Base-by-base conservation (phyloP, 805 yeast genomes). In the Metschnikowia sp. region DNA sequence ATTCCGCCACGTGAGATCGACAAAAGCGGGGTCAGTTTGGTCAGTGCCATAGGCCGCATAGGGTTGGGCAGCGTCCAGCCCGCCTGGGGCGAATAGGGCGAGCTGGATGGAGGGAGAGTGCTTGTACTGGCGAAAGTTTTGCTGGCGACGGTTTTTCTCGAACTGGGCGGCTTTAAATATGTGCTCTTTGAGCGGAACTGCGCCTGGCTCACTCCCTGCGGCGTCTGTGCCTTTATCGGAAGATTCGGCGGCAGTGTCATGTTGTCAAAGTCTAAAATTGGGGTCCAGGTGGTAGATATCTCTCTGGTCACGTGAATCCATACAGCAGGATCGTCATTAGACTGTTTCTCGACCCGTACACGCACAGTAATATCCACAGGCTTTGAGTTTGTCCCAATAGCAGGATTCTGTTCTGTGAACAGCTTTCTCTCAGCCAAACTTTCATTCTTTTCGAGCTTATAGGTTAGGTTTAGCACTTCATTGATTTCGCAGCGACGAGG, bases 201-300 rank as follows among this genome's bases (percentile, higher is more conserved):
- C 13, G 45, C 39, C 36, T 39, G 44, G 34, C 40, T 30, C 10
- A 35, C 15, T 12, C 37, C 48, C 29, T 36, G 41, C 8, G 42
- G 42, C 11, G 49, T 32, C 12, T 10, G 36, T 6, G 32, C 11
- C 13, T 37, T 36, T 8, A 37, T 8, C 2, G 42, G 49, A 8
- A 12, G 10, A n/a, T 12, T 22, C 28, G 39, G 48, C 4, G 40
- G 10, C 11, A 10, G 40, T 11, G 31, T 8, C 8, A 10, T 9
- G 18, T 9, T 44, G 8, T 64, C 62, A 61, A 52, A 63, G 45
- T 68, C 77, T 34, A 72, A 55, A 38, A 57, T 55, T 3, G 78
- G 77, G 9, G 68, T 50, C 77, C 76, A 71, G 38, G 59, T 56
- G 4, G 76, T 71, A 12, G 62, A 52, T 28, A 72, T 69, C 18